Conservation (phyloP, 495 filamentous ascomycete species). For the Pseudevernia furfuracea region DNA sequence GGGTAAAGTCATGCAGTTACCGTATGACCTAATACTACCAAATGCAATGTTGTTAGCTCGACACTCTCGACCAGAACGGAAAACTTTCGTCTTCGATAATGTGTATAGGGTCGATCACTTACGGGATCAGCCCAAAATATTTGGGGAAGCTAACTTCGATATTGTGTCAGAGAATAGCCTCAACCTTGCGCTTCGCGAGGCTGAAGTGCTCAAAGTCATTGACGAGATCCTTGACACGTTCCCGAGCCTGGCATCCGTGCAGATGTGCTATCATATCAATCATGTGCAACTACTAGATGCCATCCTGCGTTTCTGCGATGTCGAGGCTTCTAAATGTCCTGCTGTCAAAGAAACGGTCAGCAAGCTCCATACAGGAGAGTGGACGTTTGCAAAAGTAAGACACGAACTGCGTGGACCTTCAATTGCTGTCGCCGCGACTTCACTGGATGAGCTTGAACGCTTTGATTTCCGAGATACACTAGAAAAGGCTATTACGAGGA, state of each 20-base stretch:
- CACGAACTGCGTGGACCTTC: conserved; percentile 71
- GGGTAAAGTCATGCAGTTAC: conserved; percentile 80
- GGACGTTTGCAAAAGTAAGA: conserved; percentile 77
- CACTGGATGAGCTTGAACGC: conserved; percentile 76
- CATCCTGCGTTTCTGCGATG: conserved; percentile 81
- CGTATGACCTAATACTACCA: conserved; percentile 84
- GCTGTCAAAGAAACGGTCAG: conserved; percentile 76
- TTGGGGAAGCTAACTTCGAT: conserved; percentile 91
- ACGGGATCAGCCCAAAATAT: conserved; percentile 70
- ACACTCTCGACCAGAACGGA: conserved; percentile 56
- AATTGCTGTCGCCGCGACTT: conserved; percentile 79
- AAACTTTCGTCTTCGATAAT: conserved; percentile 80
- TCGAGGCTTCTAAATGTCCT: conserved; percentile 58
- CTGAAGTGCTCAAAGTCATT: conserved; percentile 87
- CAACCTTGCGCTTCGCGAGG: conserved; percentile 85
- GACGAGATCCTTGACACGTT: conserved; percentile 85
- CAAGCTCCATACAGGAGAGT: conserved; percentile 76
- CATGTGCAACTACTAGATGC: conserved; percentile 77
- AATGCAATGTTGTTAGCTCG: conserved; percentile 79
- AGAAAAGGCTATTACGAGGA: conserved; percentile 35
- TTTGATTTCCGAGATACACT: conserved; percentile 72
- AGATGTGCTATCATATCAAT: conserved; percentile 88
- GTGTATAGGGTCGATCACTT: conserved; percentile 76
- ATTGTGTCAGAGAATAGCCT: conserved; percentile 71
- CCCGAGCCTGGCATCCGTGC: conserved; percentile 57